Evolutionary conservation across 768 basidiomycete genomes (phyloP).

Genomic region (Amanita molliuscula): DNA sequence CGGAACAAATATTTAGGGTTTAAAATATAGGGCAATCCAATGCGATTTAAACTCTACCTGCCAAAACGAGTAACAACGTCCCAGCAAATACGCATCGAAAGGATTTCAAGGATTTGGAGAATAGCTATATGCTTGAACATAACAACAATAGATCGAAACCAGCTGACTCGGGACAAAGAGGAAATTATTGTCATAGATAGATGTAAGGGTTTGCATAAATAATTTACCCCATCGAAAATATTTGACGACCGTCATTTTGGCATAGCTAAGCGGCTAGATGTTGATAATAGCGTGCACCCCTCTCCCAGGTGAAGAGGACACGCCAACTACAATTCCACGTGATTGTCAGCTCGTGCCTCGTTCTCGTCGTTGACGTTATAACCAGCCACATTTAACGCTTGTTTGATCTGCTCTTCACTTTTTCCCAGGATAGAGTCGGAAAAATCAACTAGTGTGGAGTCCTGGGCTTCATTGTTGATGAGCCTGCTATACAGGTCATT

Average conservation of each 20-base stretch:
- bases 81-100: background rate
- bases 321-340: background rate
- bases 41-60: background rate
- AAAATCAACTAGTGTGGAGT: background rate
- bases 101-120: too few relatives aligned
- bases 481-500: background rate
- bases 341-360: background rate
- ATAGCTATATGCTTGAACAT: background rate
- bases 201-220: background rate
- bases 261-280: background rate
- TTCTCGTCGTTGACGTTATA: background rate
- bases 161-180: background rate
- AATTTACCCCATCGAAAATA: background rate
- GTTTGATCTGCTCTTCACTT: constrained; percentile 6
- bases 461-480: background rate
- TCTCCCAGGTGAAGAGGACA: background rate
- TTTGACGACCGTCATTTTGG: background rate
- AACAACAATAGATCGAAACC: background rate
- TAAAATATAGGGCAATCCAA: background rate
- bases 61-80: background rate
- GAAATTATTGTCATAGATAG: background rate
- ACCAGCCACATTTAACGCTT: constrained; percentile 1
- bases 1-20: too few relatives aligned
- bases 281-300: background rate
- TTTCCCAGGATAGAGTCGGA: constrained; percentile 1